Evolutionary conservation across 352 stramenopile species (phyloP), one percentile per base, ranked within the genome.

Genomic region (Globisporangium lucens): DNA sequence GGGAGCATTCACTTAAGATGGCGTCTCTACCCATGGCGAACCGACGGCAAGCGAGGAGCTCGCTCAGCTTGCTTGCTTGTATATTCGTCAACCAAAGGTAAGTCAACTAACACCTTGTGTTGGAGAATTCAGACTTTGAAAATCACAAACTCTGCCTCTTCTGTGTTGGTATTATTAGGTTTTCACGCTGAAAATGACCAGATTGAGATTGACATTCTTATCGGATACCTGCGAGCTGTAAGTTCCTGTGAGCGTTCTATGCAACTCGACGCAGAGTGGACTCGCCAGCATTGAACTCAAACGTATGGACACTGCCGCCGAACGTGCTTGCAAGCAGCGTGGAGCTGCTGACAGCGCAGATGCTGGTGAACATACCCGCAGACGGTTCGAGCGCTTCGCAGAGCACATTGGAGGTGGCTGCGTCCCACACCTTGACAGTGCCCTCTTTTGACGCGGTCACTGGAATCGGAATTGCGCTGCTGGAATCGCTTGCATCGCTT

Each of bases 401-500:
- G 3, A 87, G 55, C 4, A 77, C 66, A 2, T 67, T 67, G 0
- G 62, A 47, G 0, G 68, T 77, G 8, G 60, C 41, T 0, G 67
- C 57, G 58, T 95, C 76, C 89, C 89, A 94, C 12, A 93, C 57
- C 36, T 89, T 90, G 61, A 96, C 67, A 1, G 75, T 90, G 2
- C 83, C 89, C 59, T 95, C 87, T 65, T 94, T 96, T 7, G 89
- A 96, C 4, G 79, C 89, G 20, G 79, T 90, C 58, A 88, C 82
- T 2, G 76, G 74, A 4, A 80, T 75, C 33, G 78, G 72, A 3
- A 76, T 64, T 3, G 30, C 29, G 27, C 4, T 56, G 10, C 41
- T 49, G 41, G 41, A 49, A 49, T 53, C 22, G 10, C 9, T 56
- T 27, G 41, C 33, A 63, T n/a, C 8, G 63, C 52, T 12, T 41